These are phyloP conservation scores for Aspergillus mulundensis DNA, from an alignment of 495 filamentous ascomycete genomes.

Conservation along the genomic window DNA sequence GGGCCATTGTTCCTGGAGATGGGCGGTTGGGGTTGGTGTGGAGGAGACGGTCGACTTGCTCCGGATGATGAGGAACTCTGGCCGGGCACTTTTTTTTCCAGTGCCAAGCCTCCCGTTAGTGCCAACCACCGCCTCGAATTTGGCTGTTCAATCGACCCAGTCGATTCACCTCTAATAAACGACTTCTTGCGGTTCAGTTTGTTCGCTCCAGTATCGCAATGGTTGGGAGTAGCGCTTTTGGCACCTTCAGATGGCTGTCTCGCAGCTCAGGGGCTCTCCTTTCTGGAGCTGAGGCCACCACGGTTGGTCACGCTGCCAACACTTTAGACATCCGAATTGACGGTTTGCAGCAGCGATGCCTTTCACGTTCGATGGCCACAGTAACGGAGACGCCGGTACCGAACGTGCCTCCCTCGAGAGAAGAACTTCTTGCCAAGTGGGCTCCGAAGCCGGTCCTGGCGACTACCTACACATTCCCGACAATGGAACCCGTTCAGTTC, in stretches of 20 bases:
- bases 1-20: constrained; percentile 51
- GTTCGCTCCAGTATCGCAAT: constrained; percentile 24
- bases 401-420: constrained; percentile 37
- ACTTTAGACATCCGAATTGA: background rate
- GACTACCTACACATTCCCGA: constrained; percentile 86
- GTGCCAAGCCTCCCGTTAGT: constrained; percentile 35
- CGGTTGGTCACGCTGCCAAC: constrained; percentile 25
- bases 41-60: constrained; percentile 16
- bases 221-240: constrained; percentile 35
- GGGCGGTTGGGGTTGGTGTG: constrained; percentile 13
- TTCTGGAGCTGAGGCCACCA: constrained; percentile 42
- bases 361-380: constrained; percentile 73
- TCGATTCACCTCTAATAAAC: constrained; percentile 1
- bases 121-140: constrained; percentile 33
- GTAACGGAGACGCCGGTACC: constrained; percentile 59
- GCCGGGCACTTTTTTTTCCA: constrained; percentile 39
- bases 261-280: constrained; percentile 41
- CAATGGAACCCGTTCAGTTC: constrained; percentile 78
- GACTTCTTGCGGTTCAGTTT: background rate
- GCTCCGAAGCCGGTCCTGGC: constrained; percentile 52
- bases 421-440: constrained; percentile 30
- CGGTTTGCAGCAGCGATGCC: constrained; percentile 44
- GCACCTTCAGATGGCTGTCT: constrained; percentile 39
- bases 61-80: constrained; percentile 12
- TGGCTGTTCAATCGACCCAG: constrained; percentile 23